Base-by-base conservation (phyloP, 768 basidiomycete species). In the Suillus luteus region DNA sequence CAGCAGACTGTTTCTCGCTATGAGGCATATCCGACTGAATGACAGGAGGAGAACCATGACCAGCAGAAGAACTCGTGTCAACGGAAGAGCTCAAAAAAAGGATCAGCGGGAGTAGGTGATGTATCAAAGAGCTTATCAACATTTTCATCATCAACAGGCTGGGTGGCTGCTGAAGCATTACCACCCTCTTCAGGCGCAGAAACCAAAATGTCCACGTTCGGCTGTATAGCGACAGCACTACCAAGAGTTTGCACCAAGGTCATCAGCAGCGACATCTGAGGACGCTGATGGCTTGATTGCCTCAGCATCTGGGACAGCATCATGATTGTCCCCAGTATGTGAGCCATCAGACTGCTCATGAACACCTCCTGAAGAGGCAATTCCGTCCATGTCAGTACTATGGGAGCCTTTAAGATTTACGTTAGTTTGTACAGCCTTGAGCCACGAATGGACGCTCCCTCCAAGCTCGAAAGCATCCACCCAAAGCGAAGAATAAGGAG, bases 361-460 rank as follows among this genome's bases (percentile, higher is more conserved):
- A 52, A 43, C 33, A 48, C 61, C 65, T 65, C 72, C 77, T 65
- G 70, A 75, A 72, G 80, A 66, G 71, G 70, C 73, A 65, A 65
- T 63, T 67, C 69, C 77, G 68, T 67, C 67, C 69, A 74, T 77
- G 77, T 81, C 76, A 78, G 64, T 24, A 64, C 19, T 57, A 67
- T 81, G 70, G 72, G 69, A 72, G 71, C 78, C 82, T 81, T 83
- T 72, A 73, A 69, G 68, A 69, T 51, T 78, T 73, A 68, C 75
- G 78, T 92, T 76, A 91, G 90, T 77, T 74, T 80, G 79, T 80
- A 85, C 81, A 83, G 80, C 77, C 74, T 71, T 79, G 52, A 62
- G 54, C 59, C 58, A 67, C 62, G 66, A 71, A 79, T 75, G 81
- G 79, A 76, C 77, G 79, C 77, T 78, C 79, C 76, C 74, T 71